These are phyloP conservation scores for Zizania latifolia DNA, from an alignment of 176 grass and related monocot genomes.

Conservation along the genomic window DNA sequence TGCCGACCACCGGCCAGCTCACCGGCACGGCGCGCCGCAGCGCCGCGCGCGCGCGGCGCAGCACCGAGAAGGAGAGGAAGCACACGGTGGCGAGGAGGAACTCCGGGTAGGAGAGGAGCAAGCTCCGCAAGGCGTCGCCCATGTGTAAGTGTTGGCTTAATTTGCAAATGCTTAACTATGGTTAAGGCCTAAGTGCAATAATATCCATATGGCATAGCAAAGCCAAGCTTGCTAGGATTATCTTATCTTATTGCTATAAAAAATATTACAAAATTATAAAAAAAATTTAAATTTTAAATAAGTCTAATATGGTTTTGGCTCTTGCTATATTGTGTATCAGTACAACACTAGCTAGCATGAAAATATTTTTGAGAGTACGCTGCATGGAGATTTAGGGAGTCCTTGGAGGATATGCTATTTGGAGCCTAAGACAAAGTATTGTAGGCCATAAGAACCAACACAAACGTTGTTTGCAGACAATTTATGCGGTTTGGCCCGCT, in stretches of 20 bases:
- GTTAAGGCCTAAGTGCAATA: background rate
- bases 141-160: background rate
- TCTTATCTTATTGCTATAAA: background rate
- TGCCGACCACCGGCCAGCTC: conserved; percentile 55
- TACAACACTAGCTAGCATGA: background rate
- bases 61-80: conserved; percentile 28
- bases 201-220: background rate
- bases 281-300: no score
- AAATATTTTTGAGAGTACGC: no score
- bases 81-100: conserved; percentile 32
- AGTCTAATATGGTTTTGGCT: no score
- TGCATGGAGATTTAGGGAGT: no score
- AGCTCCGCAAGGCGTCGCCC: background rate
- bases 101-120: conserved; percentile 41
- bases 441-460: no score
- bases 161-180: background rate
- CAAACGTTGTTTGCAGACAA: no score
- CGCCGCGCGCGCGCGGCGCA: background rate
- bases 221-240: background rate
- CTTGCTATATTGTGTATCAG: background rate
- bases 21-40: background rate
- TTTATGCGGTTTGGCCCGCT: no score
- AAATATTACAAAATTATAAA: no score
- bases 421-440: no score
- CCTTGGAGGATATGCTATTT: no score